Conservation (phyloP, 306 rosid species). For the Datisca glomerata region DNA sequence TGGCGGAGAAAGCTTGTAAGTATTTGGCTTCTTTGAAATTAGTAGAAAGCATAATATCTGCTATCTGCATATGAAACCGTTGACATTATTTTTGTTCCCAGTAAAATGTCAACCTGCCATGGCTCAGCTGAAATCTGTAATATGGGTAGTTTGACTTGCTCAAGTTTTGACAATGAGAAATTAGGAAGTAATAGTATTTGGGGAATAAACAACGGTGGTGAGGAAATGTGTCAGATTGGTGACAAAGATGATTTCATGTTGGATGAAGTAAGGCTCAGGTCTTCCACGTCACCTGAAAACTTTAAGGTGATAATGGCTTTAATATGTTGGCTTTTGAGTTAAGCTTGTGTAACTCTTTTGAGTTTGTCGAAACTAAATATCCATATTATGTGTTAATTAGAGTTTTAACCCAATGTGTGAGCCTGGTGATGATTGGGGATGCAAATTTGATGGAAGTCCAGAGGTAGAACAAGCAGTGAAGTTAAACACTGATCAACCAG, state of each 20-base stretch:
- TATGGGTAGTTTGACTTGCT: slow-evolving; percentile 52
- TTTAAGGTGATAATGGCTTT: slow-evolving; percentile 46
- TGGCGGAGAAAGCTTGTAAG: slow-evolving; percentile 62
- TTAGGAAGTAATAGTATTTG: slow-evolving; percentile 26
- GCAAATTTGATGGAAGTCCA: slow-evolving; percentile 41
- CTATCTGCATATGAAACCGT: slow-evolving; percentile 10
- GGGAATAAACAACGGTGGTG: slow-evolving; percentile 36
- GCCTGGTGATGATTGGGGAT: slow-evolving; percentile 58
- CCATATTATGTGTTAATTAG: slow-evolving; percentile 33
- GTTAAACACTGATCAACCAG: slow-evolving; percentile 28
- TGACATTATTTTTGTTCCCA: slow-evolving; percentile 23
- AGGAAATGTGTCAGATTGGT: slow-evolving; percentile 76
- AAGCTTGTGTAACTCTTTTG: slow-evolving; percentile 17
- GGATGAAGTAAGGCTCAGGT: slow-evolving; percentile 35
- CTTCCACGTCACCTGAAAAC: slow-evolving; percentile 30
- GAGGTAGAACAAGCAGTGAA: slow-evolving; percentile 33
- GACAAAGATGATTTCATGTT: slow-evolving; percentile 43
- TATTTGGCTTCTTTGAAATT: slow-evolving; percentile 19
- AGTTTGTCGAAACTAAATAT: slow-evolving; percentile 8
- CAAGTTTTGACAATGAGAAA: slow-evolving; percentile 35
- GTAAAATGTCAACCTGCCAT: slow-evolving; percentile 42
- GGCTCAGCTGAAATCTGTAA: slow-evolving; percentile 66
- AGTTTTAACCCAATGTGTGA: slow-evolving; percentile 77
- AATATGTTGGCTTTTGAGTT: slow-evolving; percentile 5
- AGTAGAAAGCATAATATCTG: slow-evolving; percentile 2